A percentile compares a stretch with the other conserved stretches of the same genome.
Evolutionary conservation across 2,329 filamentous ascomycete species (phyloP).

Genomic region (Alternaria tenuissima): DNA sequence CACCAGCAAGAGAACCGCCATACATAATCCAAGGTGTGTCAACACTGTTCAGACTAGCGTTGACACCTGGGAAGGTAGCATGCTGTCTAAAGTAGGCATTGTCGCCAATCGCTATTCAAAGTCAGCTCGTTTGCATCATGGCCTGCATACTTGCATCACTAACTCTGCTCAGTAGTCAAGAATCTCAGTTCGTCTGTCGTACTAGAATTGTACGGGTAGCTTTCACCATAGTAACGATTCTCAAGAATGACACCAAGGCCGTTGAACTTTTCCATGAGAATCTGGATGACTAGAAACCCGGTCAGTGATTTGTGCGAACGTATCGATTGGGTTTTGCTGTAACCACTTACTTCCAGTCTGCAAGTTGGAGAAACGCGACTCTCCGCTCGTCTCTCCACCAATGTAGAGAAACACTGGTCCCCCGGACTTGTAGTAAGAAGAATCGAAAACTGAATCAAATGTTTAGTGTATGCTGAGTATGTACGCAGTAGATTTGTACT

Average conservation of each 20-base stretch:
- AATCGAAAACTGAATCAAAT: conserved; percentile 53
- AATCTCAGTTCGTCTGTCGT: conserved; percentile 61
- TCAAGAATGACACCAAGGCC: conserved; percentile 64
- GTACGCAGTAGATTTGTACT: background rate
- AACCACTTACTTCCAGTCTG: conserved; percentile 51
- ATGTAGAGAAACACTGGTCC: conserved; percentile 62
- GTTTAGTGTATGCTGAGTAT: background rate
- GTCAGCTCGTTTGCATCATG: background rate
- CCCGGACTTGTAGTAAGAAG: conserved; percentile 63
- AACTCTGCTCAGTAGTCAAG: conserved; percentile 60
- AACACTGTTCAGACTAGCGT: conserved; percentile 54
- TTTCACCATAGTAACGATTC: conserved; percentile 61
- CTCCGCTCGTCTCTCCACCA: conserved; percentile 56
- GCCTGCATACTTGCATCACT: background rate
- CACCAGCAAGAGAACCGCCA: conserved; percentile 56
- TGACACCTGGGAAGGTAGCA: conserved; percentile 56
- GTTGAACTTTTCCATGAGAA: conserved; percentile 63
- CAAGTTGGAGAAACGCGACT: conserved; percentile 50
- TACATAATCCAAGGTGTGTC: conserved; percentile 58
- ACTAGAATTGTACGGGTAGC: conserved; percentile 58
- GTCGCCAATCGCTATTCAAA: conserved; percentile 55
- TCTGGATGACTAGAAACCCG: conserved; percentile 56
- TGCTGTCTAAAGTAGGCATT: conserved; percentile 62
- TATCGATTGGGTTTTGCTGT: background rate
- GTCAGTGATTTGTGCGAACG: background rate